Conservation (phyloP, 495 filamentous ascomycete genomes). For the Sordaria brevicollis region DNA sequence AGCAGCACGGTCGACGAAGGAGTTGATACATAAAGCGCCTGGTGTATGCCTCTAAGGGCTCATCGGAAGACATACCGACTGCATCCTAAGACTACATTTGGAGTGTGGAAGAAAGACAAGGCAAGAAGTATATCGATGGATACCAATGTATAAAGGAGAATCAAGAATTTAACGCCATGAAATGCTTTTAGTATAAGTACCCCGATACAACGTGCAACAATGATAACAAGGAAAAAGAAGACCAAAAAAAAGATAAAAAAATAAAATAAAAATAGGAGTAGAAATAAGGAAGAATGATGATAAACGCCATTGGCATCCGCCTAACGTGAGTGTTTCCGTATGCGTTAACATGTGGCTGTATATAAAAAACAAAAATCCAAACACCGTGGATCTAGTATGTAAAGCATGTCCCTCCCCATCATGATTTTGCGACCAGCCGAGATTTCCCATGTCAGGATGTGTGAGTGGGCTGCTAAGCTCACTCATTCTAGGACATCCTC, state of each 20-base stretch:
- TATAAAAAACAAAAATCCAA: background rate
- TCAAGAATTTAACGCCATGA: background rate
- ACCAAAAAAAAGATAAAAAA: background rate
- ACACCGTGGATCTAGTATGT: background rate
- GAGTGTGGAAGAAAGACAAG: background rate
- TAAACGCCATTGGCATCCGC: background rate
- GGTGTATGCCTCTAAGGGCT: background rate
- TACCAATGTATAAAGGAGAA: background rate
- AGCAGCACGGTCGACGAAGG: background rate
- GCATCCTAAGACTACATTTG: background rate
- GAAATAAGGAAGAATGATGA: too few relatives aligned
- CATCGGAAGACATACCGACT: background rate
- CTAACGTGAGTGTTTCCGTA: background rate
- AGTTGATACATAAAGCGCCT: background rate
- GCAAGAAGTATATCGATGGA: background rate
- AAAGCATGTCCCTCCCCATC: too few relatives aligned
- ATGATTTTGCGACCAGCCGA: background rate
- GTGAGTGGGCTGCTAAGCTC: background rate
- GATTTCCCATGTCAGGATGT: background rate
- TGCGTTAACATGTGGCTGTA: background rate
- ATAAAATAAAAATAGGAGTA: too few relatives aligned
- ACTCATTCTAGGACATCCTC: conserved; percentile 33
- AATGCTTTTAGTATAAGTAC: background rate
- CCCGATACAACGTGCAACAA: background rate
- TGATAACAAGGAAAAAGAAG: too few relatives aligned